phyloP scores from a whole-genome alignment of 106 monocot species.

The Dendrobium huoshanense region DNA sequence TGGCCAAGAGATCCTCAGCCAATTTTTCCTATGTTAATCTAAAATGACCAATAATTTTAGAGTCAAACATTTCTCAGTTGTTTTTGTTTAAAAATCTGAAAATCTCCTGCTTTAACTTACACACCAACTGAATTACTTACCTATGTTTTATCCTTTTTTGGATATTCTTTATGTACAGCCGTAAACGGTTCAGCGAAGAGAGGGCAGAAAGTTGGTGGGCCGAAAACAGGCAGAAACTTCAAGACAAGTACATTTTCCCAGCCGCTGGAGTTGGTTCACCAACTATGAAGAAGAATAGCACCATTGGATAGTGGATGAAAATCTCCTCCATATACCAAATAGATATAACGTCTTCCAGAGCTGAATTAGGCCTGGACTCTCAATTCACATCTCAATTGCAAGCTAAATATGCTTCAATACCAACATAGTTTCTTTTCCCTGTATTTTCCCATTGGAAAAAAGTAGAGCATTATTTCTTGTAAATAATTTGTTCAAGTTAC shows the following conservation, averaged over 20 bases:
- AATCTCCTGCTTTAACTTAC: background rate
- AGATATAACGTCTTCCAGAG: too few species aligned
- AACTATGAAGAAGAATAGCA: background rate
- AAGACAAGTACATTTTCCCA: conserved; percentile 18
- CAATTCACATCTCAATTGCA: background rate
- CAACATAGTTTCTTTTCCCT: background rate
- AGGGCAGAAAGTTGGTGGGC: conserved; percentile 20
- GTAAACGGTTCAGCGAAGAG: conserved; percentile 21
- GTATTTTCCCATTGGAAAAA: background rate
- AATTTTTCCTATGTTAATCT: too few species aligned
- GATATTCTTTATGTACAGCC: conserved; percentile 4
- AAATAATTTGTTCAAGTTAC: background rate
- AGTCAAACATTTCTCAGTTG: too few species aligned
- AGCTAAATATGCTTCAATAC: background rate
- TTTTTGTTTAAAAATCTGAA: background rate
- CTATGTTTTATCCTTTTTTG: background rate
- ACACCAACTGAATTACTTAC: background rate
- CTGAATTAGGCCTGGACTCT: background rate
- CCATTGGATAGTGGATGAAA: background rate
- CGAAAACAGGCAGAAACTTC: conserved; percentile 17
- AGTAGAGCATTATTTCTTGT: background rate
- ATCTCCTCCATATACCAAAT: too few species aligned
- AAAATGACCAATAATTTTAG: too few species aligned
- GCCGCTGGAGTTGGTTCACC: conserved; percentile 19
- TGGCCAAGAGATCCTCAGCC: too few species aligned